Percentiles rank a stretch among this genome's conserved stretches.
Conservation (phyloP, 2,329 filamentous ascomycete species). For the Ophiostoma angusticollis region DNA sequence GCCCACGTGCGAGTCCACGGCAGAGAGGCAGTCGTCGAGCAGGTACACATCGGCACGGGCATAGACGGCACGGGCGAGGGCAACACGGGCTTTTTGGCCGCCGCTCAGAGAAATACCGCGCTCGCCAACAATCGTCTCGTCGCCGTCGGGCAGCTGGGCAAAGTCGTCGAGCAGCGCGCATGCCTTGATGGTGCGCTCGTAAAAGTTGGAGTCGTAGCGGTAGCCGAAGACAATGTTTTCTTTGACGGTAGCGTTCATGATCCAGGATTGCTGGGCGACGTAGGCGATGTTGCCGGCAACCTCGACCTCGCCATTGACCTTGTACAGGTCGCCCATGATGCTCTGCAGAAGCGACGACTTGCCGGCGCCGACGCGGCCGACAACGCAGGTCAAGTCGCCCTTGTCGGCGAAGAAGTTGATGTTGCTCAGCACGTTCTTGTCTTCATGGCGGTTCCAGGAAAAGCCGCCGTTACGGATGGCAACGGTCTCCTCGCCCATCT, state of each 20-base stretch:
- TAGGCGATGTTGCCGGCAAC: conserved; percentile 78
- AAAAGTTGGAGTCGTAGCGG: conserved; percentile 84
- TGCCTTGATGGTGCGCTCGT: conserved; percentile 81
- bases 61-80: conserved; percentile 86
- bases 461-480: conserved; percentile 75
- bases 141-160: conserved; percentile 80
- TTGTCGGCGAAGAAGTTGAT: conserved; percentile 85
- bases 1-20: conserved; percentile 96
- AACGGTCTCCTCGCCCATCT: conserved; percentile 74
- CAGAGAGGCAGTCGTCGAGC: conserved; percentile 85
- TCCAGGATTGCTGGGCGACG: conserved; percentile 86
- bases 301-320: conserved; percentile 68
- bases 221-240: conserved; percentile 98
- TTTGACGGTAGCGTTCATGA: conserved; percentile 94
- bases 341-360: conserved; percentile 88
- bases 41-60: conserved; percentile 93
- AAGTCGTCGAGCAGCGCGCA: conserved; percentile 90
- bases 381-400: conserved; percentile 83
- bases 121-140: conserved; percentile 93
- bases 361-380: conserved; percentile 86
- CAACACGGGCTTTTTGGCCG: conserved; percentile 89
- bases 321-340: conserved; percentile 85
- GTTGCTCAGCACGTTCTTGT: conserved; percentile 58
- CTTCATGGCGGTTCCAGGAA: conserved; percentile 82
- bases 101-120: conserved; percentile 91